A percentile compares a stretch with the other conserved stretches of the same genome.
These are phyloP conservation scores for Albugo candida DNA, from an alignment of 352 stramenopile genomes.

Conservation along the genomic window DNA sequence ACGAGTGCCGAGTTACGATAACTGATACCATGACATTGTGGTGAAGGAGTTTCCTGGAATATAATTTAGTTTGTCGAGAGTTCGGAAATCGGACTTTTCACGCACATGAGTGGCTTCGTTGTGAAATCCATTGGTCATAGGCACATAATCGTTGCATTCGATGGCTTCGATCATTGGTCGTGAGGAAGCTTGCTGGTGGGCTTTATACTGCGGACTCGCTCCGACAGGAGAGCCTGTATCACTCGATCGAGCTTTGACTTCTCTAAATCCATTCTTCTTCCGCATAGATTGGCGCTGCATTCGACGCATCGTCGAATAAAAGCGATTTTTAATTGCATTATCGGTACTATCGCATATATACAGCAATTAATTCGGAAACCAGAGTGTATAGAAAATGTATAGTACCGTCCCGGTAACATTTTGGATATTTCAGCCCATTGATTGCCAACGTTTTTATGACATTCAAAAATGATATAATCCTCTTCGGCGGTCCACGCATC, in stretches of 20 bases:
- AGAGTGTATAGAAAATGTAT: not conserved
- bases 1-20: too few relatives aligned
- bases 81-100: too few relatives aligned
- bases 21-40: too few relatives aligned
- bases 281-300: slow-evolving; percentile 76
- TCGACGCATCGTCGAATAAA: slow-evolving; percentile 82
- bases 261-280: slow-evolving; percentile 63
- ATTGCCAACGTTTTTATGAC: slow-evolving; percentile 83
- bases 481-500: slow-evolving; percentile 80
- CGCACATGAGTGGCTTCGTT: too few relatives aligned
- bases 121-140: too few relatives aligned
- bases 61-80: too few relatives aligned
- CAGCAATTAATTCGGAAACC: not conserved
- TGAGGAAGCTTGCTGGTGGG: too few relatives aligned
- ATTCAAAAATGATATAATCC: slow-evolving; percentile 81
- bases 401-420: slow-evolving; percentile 63
- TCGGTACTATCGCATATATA: slow-evolving; percentile 27
- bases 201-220: too few relatives aligned
- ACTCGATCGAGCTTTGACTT: slow-evolving; percentile 21
- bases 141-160: too few relatives aligned
- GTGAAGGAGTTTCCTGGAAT: too few relatives aligned
- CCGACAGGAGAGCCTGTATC: too few relatives aligned
- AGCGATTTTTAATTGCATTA: slow-evolving; percentile 85
- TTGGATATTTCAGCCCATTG: slow-evolving; percentile 85
- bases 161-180: too few relatives aligned